Conservation (phyloP, 345 rosid genomes). For the Pugionium cornutum region DNA sequence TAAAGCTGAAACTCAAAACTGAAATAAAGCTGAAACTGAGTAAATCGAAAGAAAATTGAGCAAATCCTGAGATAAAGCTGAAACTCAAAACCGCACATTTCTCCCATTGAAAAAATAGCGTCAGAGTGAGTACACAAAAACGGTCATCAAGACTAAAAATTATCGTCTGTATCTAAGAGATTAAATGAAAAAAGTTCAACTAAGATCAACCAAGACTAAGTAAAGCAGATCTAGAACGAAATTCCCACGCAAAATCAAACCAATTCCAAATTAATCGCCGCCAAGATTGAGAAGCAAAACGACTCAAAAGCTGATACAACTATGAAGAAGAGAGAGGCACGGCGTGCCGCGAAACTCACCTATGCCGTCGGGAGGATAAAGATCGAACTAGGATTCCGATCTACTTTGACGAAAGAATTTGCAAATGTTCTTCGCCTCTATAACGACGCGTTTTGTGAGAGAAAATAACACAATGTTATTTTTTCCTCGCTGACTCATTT, state of each 20-base stretch:
- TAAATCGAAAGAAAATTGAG: too few relatives aligned
- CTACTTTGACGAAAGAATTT: constrained; percentile 19
- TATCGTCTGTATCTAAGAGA: background rate
- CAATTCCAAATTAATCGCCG: background rate
- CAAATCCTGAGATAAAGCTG: background rate
- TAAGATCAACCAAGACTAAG: background rate
- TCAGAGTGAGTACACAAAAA: background rate
- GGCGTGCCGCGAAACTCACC: constrained; percentile 23
- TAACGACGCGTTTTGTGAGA: constrained; percentile 34
- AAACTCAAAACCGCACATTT: background rate
- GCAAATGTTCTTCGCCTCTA: constrained; percentile 16
- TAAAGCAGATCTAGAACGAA: constrained; percentile 22
- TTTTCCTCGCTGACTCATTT: too few relatives aligned
- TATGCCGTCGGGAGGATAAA: background rate
- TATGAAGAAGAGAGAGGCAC: background rate
- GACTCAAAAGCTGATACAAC: background rate
- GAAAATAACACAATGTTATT: too few relatives aligned
- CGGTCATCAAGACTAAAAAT: background rate
- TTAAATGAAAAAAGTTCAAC: background rate
- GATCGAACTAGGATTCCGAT: constrained; percentile 21
- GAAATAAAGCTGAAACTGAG: too few relatives aligned
- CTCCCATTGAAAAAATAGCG: too few relatives aligned
- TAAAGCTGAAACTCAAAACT: too few relatives aligned
- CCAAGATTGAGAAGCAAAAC: background rate
- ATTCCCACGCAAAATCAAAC: constrained; percentile 3